Evolutionary conservation across 495 filamentous ascomycete species (phyloP).

Genomic region (Lasiosphaeria hispida): DNA sequence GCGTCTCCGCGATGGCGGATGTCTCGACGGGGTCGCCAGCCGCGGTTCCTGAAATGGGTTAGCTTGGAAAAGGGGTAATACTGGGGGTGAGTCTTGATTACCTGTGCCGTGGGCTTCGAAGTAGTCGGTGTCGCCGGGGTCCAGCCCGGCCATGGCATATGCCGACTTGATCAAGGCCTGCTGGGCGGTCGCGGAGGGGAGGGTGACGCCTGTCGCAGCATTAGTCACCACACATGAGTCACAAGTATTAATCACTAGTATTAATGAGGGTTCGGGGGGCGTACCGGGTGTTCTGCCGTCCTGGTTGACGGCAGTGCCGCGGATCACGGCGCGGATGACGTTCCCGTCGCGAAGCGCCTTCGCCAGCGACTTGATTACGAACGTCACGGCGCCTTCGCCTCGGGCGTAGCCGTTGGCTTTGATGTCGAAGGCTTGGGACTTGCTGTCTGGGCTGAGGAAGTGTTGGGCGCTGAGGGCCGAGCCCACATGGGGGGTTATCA

Average conservation of each 20-base stretch:
- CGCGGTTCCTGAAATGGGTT: neutral
- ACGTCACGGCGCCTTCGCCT: slow-evolving; percentile 53
- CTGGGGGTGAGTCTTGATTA: neutral
- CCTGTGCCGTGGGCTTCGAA: slow-evolving; percentile 41
- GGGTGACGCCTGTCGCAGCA: slow-evolving; percentile 40
- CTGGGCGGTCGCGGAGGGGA: slow-evolving; percentile 50
- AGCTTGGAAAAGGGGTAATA: too few species aligned
- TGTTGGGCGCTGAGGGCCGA: slow-evolving; percentile 25
- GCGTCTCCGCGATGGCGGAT: slow-evolving; percentile 42
- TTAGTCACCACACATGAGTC: too few species aligned
- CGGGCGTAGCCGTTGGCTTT: slow-evolving; percentile 60
- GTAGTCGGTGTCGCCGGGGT: slow-evolving; percentile 41
- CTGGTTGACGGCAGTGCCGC: slow-evolving; percentile 11
- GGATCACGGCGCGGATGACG: slow-evolving; percentile 58
- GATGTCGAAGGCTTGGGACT: slow-evolving; percentile 56
- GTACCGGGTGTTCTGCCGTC: too few species aligned
- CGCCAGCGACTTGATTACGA: slow-evolving; percentile 53
- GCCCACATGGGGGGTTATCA: slow-evolving; percentile 43
- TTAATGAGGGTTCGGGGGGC: too few species aligned
- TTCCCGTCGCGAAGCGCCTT: slow-evolving; percentile 48
- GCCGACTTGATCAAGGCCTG: slow-evolving; percentile 44
- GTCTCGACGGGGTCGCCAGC: slow-evolving; percentile 15
- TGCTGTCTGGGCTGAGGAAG: slow-evolving; percentile 38
- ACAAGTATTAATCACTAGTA: too few species aligned
- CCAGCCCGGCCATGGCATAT: slow-evolving; percentile 46